Evolutionary conservation across 2,329 filamentous ascomycete species (phyloP).

Genomic region (Fusarium sp.): DNA sequence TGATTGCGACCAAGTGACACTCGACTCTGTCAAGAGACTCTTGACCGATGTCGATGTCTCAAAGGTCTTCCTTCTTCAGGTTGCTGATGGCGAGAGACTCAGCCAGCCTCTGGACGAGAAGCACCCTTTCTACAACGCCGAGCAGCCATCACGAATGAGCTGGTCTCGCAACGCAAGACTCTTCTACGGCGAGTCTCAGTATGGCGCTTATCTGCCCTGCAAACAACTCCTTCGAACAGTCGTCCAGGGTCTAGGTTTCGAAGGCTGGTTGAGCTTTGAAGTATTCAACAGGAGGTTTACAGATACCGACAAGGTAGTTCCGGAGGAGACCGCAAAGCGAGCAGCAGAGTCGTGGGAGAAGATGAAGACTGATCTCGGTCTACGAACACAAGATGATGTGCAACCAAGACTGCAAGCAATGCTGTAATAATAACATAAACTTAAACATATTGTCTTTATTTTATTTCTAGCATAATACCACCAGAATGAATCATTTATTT

Average conservation of each 20-base stretch:
- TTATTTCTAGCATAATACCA: slow-evolving; percentile 23
- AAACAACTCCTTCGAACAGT: slow-evolving; percentile 73
- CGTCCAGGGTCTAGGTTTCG: slow-evolving; percentile 74
- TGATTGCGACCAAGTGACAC: slow-evolving; percentile 70
- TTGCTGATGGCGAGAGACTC: slow-evolving; percentile 81
- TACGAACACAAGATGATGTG: slow-evolving; percentile 47
- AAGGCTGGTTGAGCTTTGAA: slow-evolving; percentile 81
- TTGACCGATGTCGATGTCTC: slow-evolving; percentile 69
- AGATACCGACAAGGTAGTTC: slow-evolving; percentile 74
- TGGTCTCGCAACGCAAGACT: slow-evolving; percentile 83
- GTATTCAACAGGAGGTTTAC: slow-evolving; percentile 67
- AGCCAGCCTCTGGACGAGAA: slow-evolving; percentile 69
- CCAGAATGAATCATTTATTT: not conserved
- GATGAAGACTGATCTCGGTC: slow-evolving; percentile 57
- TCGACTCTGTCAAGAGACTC: slow-evolving; percentile 69
- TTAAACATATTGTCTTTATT: not conserved
- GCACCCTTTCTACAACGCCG: slow-evolving; percentile 54
- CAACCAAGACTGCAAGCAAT: slow-evolving; percentile 54
- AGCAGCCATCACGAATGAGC: slow-evolving; percentile 73
- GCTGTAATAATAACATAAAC: slow-evolving; percentile 43
- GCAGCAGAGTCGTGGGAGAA: slow-evolving; percentile 67
- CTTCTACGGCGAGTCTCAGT: slow-evolving; percentile 67
- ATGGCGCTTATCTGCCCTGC: slow-evolving; percentile 78
- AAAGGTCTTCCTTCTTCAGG: slow-evolving; percentile 83
- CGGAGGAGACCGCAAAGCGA: slow-evolving; percentile 68